Conservation (phyloP, 768 basidiomycete species). For the Suillus alpinus region DNA sequence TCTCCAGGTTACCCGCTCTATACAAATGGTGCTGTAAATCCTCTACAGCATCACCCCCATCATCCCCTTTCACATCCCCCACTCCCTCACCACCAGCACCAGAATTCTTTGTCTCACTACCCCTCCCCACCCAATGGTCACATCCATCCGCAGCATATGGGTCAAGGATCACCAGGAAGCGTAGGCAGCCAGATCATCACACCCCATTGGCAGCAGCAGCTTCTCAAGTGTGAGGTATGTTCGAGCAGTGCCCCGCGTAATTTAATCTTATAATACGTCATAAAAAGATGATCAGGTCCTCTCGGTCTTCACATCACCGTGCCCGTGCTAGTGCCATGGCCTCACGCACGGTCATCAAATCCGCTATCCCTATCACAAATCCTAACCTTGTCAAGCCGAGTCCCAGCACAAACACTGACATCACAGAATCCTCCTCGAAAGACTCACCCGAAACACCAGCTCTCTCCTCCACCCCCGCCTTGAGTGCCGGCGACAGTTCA, state of each 20-base stretch:
- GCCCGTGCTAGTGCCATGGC: constrained; percentile 95
- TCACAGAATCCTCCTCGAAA: constrained; percentile 20
- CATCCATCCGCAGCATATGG: constrained; percentile 55
- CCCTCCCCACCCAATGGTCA: constrained; percentile 76
- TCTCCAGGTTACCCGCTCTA: constrained; percentile 78
- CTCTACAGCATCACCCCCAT: constrained; percentile 60
- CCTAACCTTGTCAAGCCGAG: constrained; percentile 66
- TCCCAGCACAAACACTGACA: constrained; percentile 22
- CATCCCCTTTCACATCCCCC: constrained; percentile 48
- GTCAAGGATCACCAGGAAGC: constrained; percentile 57
- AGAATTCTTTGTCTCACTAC: constrained; percentile 76
- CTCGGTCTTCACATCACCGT: constrained; percentile 88
- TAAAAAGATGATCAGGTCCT: constrained; percentile 73
- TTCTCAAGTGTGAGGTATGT: constrained; percentile 89
- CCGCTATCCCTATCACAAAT: constrained; percentile 89
- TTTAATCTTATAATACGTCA: constrained; percentile 16
- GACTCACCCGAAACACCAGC: constrained; percentile 27
- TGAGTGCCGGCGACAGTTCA: constrained; percentile 32
- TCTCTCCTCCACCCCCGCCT: constrained; percentile 28
- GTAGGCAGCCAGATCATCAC: constrained; percentile 62
- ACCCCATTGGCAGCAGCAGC: constrained; percentile 90
- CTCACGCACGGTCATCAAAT: constrained; percentile 80
- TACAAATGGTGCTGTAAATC: constrained; percentile 62
- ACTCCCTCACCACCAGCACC: constrained; percentile 70
- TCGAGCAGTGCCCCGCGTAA: neutral